phyloP scores from a whole-genome alignment of 176 grass and related monocot genomes.

The Zoysia japonica region DNA sequence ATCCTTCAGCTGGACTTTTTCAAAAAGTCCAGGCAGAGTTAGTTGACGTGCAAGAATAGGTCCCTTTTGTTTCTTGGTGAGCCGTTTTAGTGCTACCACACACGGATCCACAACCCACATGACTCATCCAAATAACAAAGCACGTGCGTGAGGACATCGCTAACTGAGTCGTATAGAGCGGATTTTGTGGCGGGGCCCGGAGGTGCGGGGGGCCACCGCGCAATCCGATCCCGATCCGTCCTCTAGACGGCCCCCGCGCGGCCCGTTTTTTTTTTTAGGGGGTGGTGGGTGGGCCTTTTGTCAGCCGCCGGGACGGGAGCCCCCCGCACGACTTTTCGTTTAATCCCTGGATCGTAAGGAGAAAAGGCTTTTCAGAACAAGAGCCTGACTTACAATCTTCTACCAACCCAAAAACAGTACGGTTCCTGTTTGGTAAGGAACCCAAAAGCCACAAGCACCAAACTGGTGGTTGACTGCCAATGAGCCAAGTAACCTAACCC shows the following conservation, averaged over 20 bases:
- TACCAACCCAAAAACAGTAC: slow-evolving; percentile 41
- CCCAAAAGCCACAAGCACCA: slow-evolving; percentile 46
- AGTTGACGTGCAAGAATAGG: slow-evolving; percentile 64
- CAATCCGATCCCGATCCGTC: neutral
- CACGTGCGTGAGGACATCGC: slow-evolving; percentile 49
- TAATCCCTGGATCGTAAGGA: slow-evolving; percentile 20
- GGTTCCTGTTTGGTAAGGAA: slow-evolving; percentile 32
- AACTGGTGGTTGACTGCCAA: slow-evolving; percentile 36
- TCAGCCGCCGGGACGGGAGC: too few relatives aligned
- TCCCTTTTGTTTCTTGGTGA: slow-evolving; percentile 55
- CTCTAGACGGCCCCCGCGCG: too few relatives aligned
- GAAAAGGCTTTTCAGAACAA: slow-evolving; percentile 32
- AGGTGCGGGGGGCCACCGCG: neutral
- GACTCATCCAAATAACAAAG: slow-evolving; percentile 49
- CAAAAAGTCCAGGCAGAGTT: slow-evolving; percentile 37
- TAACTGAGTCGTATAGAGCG: slow-evolving; percentile 18
- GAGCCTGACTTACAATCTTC: slow-evolving; percentile 18
- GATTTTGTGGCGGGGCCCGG: too few relatives aligned
- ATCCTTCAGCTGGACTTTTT: slow-evolving; percentile 42
- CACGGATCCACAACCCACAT: neutral
- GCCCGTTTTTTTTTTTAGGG: too few relatives aligned
- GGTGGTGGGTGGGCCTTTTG: too few relatives aligned
- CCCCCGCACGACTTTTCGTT: too few relatives aligned
- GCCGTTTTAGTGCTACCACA: slow-evolving; percentile 39
- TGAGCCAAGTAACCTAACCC: slow-evolving; percentile 12